Percentiles rank a stretch among this genome's conserved stretches.
These are phyloP conservation scores for Ichthyophthirius multifiliis DNA, from an alignment of 169 alveolate species.

Conservation along the genomic window DNA sequence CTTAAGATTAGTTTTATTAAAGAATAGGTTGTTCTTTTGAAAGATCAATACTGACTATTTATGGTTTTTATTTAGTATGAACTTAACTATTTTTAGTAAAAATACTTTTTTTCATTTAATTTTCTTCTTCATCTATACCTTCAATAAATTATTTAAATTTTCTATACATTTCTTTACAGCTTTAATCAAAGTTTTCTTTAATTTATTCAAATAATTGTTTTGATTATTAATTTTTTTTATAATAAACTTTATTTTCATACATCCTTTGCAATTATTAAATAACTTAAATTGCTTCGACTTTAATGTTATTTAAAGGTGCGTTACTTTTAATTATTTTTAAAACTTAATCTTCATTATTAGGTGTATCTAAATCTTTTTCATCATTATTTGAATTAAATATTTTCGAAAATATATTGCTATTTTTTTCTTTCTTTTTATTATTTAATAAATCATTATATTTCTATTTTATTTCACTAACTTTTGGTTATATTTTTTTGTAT, in stretches of 20 bases:
- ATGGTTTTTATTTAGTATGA: neutral
- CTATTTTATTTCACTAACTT: neutral
- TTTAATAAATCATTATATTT: conserved; percentile 1
- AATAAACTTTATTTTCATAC: neutral
- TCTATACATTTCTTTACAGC: neutral
- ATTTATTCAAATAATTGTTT: conserved; percentile 1
- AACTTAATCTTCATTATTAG: conserved; percentile 9
- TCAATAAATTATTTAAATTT: neutral
- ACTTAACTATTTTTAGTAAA: neutral
- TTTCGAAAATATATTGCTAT: conserved; percentile 3
- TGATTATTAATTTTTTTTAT: neutral
- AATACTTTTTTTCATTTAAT: neutral
- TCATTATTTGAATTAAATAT: conserved; percentile 23
- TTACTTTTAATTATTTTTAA: conserved; percentile 23
- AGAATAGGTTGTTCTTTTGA: neutral
- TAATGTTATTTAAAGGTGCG: conserved; percentile 10
- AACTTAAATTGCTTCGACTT: neutral
- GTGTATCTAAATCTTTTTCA: conserved; percentile 3
- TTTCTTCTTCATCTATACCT: neutral
- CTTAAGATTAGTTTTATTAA: no score
- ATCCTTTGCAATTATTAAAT: neutral
- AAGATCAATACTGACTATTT: conserved; percentile 1
- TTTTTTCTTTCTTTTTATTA: conserved; percentile 10
- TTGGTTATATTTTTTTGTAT: neutral
- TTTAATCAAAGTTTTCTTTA: neutral